Base-by-base conservation (phyloP, 257 asterid genomes). In the Knoxia roxburghii region DNA sequence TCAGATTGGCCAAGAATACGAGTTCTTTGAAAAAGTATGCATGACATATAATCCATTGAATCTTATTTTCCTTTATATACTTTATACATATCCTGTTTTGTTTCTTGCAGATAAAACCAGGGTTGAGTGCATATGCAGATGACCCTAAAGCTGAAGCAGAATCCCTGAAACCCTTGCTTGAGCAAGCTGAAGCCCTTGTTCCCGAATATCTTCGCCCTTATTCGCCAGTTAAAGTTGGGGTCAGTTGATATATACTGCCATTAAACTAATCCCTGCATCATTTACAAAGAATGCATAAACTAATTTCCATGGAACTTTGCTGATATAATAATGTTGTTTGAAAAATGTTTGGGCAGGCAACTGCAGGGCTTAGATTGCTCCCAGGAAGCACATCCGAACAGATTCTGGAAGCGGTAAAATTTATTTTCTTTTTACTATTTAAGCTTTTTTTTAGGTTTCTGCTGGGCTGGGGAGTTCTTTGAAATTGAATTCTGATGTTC, bases 281-380 rank as follows among this genome's bases (percentile, higher is more conserved):
- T 37, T 37, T 3, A 37, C 41, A 37, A 37, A 3, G 9, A 37
- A 3, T 4, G 41, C 6, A 37, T 37, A 37, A 37, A 3, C 9
- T 37, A 9, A 37, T 37, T 37, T 37, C 6, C 41, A 3, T 37
- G n/a, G n/a, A n/a, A n/a, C 9, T 37, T 37, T 37, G 46, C 11
- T 41, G 46, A 41, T 41, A 3, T 3, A 37, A 3, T 37, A 41
- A 41, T 41, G 14, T 41, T 6, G 7, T 41, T 41, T 41, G 46
- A 11, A 11, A n/a, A n/a, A 14, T n/a, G 0, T 56, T 23, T 61
- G 72, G 71, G 54, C 79, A 90, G 97, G 97, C 97, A 73, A 91
- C 96, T 51, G 93, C 97, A 29, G 91, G 97, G 69, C 78, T 91
- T n/a, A 84, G 97, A 76, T 84, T 80, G 80, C 73, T 91, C 82